Base-by-base conservation (phyloP, 2,329 filamentous ascomycete genomes). In the Cladosporium sp. region DNA sequence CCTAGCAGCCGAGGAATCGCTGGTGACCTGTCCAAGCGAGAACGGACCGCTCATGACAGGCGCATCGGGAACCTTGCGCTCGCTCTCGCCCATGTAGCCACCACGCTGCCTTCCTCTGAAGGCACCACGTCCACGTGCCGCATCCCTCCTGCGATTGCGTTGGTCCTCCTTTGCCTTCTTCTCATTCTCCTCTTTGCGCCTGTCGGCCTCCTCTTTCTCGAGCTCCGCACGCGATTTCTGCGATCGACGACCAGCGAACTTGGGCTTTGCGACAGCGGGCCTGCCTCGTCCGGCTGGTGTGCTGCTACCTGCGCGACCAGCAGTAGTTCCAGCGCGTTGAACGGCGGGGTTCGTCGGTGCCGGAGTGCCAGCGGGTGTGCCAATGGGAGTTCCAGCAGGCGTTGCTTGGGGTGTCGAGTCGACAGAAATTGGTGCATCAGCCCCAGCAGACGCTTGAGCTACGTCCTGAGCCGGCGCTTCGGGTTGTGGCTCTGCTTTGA, bases 211-310 rank as follows among this genome's bases (percentile, higher is more conserved):
- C 53, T 77, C 76, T 44, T 79, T 77, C 65, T 79, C 78, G 28
- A 79, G 72, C 58, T 80, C 79, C 33, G 79, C 80, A 65, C 80
- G 75, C 55, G 79, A 78, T 50, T 79, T 77, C 67, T 81, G 80
- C 67, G 79, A 82, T 63, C 81, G 72, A 62, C 81, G 75, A 14
- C 79, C 80, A 18, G 75, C 78, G 65, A 80, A 81, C 44, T 78
- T 79, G 5, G 81, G 81, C 60, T 77, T 75, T 60, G 71, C 69
- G 14, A 70, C 66, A 37, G 68, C 53, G 14, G 67, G 62, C 59
- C 68, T 69, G 31, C 66, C 63, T 44, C 67, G 57, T 10, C 62
- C 56, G 35, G 68, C 60, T 6, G 69, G 53, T 16, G 56, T 50
- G 16, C 44, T 46, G 23, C 50, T 55, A 10, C 33, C 50, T 23